These are phyloP conservation scores for Trypanosoma scelopori DNA, from an alignment of 208 protist genomes.

Conservation along the genomic window DNA sequence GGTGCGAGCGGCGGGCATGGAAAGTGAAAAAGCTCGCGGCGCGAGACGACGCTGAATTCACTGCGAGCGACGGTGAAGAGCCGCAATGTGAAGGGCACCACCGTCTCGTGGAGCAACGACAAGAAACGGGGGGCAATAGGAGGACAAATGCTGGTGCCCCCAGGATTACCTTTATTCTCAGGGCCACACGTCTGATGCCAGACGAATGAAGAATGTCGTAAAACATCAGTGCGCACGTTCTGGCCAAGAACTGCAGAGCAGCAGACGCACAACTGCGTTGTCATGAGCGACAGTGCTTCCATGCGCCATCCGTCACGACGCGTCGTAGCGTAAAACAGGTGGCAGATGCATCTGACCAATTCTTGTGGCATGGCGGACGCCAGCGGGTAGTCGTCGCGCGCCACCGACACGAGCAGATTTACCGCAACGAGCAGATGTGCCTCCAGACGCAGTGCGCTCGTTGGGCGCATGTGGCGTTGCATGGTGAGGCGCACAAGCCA, in stretches of 20 bases:
- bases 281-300: constrained; percentile 52
- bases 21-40: constrained; percentile 65
- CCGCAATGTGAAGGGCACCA: constrained; percentile 45
- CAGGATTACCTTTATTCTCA: background rate
- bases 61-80: constrained; percentile 53
- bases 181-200: background rate
- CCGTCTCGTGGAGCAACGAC: constrained; percentile 55
- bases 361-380: constrained; percentile 31
- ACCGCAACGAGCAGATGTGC: constrained; percentile 48
- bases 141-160: background rate
- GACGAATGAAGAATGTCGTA: background rate
- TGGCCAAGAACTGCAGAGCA: constrained; percentile 44
- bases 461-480: constrained; percentile 43
- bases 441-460: constrained; percentile 49
- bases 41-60: constrained; percentile 65
- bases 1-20: constrained; percentile 40
- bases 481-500: constrained; percentile 27
- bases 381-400: constrained; percentile 53
- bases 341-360: constrained; percentile 50
- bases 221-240: constrained; percentile 37
- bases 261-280: constrained; percentile 40
- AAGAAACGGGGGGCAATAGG: constrained; percentile 28
- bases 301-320: constrained; percentile 71
- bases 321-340: constrained; percentile 50
- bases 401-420: constrained; percentile 32